Evolutionary conservation across 768 basidiomycete species (phyloP), one percentile per base, ranked within the genome.

Genomic region (Suillus luteus): DNA sequence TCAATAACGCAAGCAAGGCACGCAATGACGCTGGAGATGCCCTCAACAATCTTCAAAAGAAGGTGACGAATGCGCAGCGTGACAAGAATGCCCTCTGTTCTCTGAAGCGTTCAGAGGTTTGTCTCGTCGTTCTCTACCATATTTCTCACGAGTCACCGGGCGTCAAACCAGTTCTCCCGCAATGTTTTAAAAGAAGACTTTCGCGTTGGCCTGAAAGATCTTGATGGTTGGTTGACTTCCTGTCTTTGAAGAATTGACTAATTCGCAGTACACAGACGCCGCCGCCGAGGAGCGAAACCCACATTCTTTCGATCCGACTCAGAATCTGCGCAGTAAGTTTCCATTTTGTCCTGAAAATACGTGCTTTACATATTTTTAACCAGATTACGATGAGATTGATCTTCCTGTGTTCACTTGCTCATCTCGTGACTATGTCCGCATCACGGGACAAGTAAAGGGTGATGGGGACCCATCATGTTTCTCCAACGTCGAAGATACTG

Each of bases 21-120:
- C 82, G 83, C 65, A 80, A 80, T 67, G 74, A 78, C 19, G 76
- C 78, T 4, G 74, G 72, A 38, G 80, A 79, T 35, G 68, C 64
- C 59, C 67, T 79, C 24, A 69, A 73, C 2, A 74, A 49, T 3
- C 62, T 78, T 27, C 84, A 85, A 67, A 85, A 82, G 71, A 72
- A 68, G 62, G 64, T 75, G 27, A 62, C 43, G 38, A 73, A 72
- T 51, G 66, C 69, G 0, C 76, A 77, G 62, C 66, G 75, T 66
- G 82, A 84, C 62, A 88, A 88, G 76, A 87, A 87, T 65, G 84
- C 81, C 0, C 86, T 85, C 68, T 88, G 86, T 67, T 85, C 86
- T 0, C 67, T 82, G 62, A 85, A 83, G 70, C 79, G 86, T 6
- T 85, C 84, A 3, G 83, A 85, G 75, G 85, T 85, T 55, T 64